A percentile compares a stretch with the other conserved stretches of the same genome.
These are phyloP conservation scores for Chaetomium sp. DNA, from an alignment of 2,329 filamentous ascomycete species.

Conservation along the genomic window DNA sequence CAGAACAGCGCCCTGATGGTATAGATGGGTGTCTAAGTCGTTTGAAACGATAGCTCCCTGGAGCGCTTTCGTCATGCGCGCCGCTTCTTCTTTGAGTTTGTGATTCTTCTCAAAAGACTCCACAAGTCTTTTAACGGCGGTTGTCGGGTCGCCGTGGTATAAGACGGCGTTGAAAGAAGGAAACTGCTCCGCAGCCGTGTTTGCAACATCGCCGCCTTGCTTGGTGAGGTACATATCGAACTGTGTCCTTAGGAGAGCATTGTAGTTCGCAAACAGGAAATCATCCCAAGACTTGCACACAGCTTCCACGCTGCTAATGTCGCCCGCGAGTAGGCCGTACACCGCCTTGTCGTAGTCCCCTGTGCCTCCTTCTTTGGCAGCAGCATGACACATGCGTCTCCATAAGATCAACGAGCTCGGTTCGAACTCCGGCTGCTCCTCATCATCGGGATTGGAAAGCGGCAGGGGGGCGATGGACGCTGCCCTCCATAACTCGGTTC, in stretches of 20 bases:
- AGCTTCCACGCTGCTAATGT: constrained; percentile 68
- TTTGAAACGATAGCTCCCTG: constrained; percentile 69
- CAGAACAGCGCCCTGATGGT: constrained; percentile 51
- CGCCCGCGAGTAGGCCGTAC: constrained; percentile 83
- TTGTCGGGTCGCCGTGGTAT: constrained; percentile 50
- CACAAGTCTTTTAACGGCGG: constrained; percentile 53
- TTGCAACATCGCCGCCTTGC: constrained; percentile 46
- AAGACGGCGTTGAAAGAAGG: constrained; percentile 58
- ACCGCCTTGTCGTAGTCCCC: constrained; percentile 82
- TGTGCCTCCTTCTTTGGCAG: constrained; percentile 61
- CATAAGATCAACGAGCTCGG: constrained; percentile 55
- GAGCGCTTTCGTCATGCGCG: constrained; percentile 41
- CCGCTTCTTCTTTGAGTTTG: constrained; percentile 51
- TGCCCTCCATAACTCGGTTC: constrained; percentile 84
- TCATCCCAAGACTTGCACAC: constrained; percentile 81
- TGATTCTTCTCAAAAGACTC: constrained; percentile 51
- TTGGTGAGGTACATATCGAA: constrained; percentile 65
- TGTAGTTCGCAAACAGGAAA: constrained; percentile 79
- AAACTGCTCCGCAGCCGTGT: constrained; percentile 52
- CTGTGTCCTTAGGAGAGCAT: constrained; percentile 71
- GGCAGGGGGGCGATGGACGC: constrained; percentile 70
- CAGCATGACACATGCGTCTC: constrained; percentile 68
- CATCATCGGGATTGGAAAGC: constrained; percentile 45
- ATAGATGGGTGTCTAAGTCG: constrained; percentile 50
- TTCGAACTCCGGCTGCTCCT: constrained; percentile 36